Evolutionary conservation across 305 asterid species (phyloP).

Genomic region (Fraxinus floribunda): DNA sequence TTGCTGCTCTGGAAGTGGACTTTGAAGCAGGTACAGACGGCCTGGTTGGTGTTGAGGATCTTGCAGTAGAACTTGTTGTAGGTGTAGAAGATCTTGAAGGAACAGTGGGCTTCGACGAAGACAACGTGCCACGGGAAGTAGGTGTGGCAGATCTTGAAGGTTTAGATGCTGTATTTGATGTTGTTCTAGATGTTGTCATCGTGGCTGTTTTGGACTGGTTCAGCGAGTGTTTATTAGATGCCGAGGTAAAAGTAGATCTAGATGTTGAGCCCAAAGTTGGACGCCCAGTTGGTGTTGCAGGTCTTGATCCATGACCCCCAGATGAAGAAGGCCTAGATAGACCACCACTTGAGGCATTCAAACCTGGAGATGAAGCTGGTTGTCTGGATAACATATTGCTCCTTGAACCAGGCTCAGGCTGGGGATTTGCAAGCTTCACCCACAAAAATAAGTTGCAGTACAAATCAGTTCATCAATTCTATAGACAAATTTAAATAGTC

Average conservation of each 20-base stretch:
- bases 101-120: slow-evolving; percentile 57
- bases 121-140: slow-evolving; percentile 55
- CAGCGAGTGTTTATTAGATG: slow-evolving; percentile 47
- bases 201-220: slow-evolving; percentile 47
- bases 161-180: slow-evolving; percentile 43
- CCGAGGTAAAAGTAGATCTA: slow-evolving; percentile 46
- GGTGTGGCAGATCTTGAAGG: slow-evolving; percentile 90
- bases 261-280: slow-evolving; percentile 59
- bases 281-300: slow-evolving; percentile 84
- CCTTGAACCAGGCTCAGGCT: slow-evolving; percentile 58
- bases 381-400: slow-evolving; percentile 63
- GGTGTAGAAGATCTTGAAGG: slow-evolving; percentile 90
- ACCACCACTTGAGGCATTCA: slow-evolving; percentile 68
- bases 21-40: slow-evolving; percentile 57
- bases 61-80: slow-evolving; percentile 54
- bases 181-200: slow-evolving; percentile 41
- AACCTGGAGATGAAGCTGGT: slow-evolving; percentile 54
- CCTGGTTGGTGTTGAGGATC: slow-evolving; percentile 86
- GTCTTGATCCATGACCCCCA: slow-evolving; percentile 78
- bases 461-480: slow-evolving; percentile 18
- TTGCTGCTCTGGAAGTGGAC: slow-evolving; percentile 70
- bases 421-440: slow-evolving; percentile 74
- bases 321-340: slow-evolving; percentile 88
- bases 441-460: slow-evolving; percentile 30
- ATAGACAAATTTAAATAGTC: slow-evolving; percentile 9